Conservation (phyloP, 768 basidiomycete species). For the Paxillus rubicundulus region DNA sequence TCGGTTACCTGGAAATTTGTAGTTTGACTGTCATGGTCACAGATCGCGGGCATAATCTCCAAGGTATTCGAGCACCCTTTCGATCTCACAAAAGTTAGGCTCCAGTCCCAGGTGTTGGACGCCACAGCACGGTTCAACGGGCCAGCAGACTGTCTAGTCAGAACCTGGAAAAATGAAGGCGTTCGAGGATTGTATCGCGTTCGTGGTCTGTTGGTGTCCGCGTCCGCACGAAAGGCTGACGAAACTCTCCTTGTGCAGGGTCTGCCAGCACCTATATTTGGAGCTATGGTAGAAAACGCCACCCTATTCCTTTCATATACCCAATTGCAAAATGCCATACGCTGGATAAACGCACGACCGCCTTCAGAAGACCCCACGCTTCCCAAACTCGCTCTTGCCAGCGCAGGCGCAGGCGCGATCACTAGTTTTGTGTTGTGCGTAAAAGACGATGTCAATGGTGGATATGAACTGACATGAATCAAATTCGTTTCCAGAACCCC, state of each 20-base stretch:
- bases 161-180: conserved; percentile 83
- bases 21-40: neutral
- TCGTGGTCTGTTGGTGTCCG: conserved; percentile 25
- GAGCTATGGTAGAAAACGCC: conserved; percentile 92
- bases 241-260: conserved; percentile 50
- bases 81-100: conserved; percentile 90
- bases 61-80: conserved; percentile 92
- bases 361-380: conserved; percentile 48
- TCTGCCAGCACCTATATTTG: conserved; percentile 84
- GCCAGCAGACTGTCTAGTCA: conserved; percentile 80
- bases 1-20: neutral
- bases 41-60: conserved; percentile 86
- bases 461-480: neutral
- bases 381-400: conserved; percentile 73
- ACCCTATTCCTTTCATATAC: conserved; percentile 84
- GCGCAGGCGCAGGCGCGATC: conserved; percentile 81
- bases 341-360: conserved; percentile 37
- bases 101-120: conserved; percentile 88
- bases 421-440: conserved; percentile 87
- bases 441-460: neutral
- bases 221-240: neutral
- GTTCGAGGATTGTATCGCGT: conserved; percentile 85
- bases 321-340: conserved; percentile 64
- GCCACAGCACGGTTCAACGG: conserved; percentile 70
- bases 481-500: conserved; percentile 61